A percentile compares a stretch with the other conserved stretches of the same genome.
phyloP scores from a whole-genome alignment of 176 grass and related monocot species.

The Stipa capillata region DNA sequence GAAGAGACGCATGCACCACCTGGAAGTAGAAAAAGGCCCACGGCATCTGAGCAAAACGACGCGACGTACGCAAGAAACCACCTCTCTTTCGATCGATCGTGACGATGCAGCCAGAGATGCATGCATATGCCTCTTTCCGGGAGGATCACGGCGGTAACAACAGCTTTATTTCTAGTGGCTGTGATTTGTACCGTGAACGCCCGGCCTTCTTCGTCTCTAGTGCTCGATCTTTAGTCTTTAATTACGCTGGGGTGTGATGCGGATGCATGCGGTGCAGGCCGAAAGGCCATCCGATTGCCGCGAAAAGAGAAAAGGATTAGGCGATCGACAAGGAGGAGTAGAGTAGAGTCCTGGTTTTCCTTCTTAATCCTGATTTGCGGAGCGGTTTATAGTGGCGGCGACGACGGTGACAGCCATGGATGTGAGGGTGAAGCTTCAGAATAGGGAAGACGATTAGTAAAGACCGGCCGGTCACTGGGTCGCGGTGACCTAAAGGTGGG shows the following conservation, averaged over 20 bases:
- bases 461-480: not conserved
- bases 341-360: not conserved
- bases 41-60: not conserved
- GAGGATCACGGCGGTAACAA: not conserved
- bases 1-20: not conserved
- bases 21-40: not conserved
- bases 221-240: too few species aligned
- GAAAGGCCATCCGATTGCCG: not conserved
- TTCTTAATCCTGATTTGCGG: not conserved
- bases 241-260: not conserved
- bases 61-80: too few species aligned
- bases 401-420: not conserved
- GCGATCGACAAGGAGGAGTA: not conserved
- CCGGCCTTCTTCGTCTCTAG: not conserved
- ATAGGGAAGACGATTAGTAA: not conserved
- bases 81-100: not conserved
- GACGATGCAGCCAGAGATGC: not conserved
- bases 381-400: not conserved
- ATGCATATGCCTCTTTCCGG: too few species aligned
- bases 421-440: not conserved
- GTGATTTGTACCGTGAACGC: slow-evolving; percentile 1
- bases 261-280: not conserved
- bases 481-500: too few species aligned
- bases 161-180: not conserved
- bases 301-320: not conserved